Percentiles rank a stretch among this genome's conserved stretches.
phyloP scores from a whole-genome alignment of 1,284 basidiomycete species.

The Marasmius sp. region DNA sequence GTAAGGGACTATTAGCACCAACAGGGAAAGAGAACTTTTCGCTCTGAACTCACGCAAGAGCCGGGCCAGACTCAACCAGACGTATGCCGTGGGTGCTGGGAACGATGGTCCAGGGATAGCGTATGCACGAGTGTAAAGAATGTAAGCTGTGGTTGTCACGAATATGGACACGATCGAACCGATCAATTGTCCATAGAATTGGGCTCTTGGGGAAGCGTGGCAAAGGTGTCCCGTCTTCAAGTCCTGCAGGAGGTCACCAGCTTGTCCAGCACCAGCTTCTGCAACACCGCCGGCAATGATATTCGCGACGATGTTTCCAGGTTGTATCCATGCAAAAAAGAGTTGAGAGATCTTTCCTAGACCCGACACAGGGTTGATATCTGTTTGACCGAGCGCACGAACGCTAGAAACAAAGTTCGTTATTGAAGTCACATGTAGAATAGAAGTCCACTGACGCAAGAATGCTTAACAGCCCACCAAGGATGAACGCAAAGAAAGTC shows the following conservation, averaged over 20 bases:
- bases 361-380: constrained; percentile 91
- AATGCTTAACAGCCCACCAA: constrained; percentile 84
- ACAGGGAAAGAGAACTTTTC: background rate
- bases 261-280: constrained; percentile 95
- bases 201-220: constrained; percentile 82
- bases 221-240: constrained; percentile 94
- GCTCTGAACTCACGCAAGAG: constrained; percentile 65
- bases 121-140: constrained; percentile 86
- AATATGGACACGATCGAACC: constrained; percentile 87
- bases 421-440: constrained; percentile 1
- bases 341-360: constrained; percentile 95
- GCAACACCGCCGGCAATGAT: constrained; percentile 96
- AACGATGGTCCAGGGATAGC: constrained; percentile 87
- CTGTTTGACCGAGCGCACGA: constrained; percentile 89
- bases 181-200: constrained; percentile 88
- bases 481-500: constrained; percentile 78
- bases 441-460: constrained; percentile 59
- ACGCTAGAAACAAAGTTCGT: constrained; percentile 52
- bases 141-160: constrained; percentile 86
- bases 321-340: constrained; percentile 92
- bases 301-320: constrained; percentile 93
- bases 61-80: constrained; percentile 89
- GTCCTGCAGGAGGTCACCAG: constrained; percentile 99
- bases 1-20: constrained; percentile 9
- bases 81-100: constrained; percentile 91